Conservation (phyloP, 169 alveolate species). For the Cryptosporidium xiaoi region DNA sequence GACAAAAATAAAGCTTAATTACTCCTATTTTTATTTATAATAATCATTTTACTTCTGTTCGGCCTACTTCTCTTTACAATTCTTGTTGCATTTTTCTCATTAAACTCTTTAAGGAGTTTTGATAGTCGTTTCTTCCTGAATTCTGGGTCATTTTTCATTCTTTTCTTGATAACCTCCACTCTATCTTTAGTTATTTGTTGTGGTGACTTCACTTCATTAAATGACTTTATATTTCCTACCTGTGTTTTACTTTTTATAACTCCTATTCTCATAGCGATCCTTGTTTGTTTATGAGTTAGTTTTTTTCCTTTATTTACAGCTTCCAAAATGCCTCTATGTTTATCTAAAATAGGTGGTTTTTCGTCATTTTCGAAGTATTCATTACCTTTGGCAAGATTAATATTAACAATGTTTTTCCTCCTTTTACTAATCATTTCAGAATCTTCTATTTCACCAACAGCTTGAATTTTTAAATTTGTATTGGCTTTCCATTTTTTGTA, state of each 20-base stretch:
- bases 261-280: conserved; percentile 47
- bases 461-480: conserved; percentile 77
- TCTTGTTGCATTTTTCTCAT: conserved; percentile 33
- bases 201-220: conserved; percentile 31
- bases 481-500: conserved; percentile 79
- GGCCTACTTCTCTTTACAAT: conserved; percentile 45
- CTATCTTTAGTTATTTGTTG: conserved; percentile 46
- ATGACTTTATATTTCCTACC: too few relatives aligned
- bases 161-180: not conserved
- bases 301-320: conserved; percentile 74
- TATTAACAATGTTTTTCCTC: not conserved
- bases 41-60: conserved; percentile 36
- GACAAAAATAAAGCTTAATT: not conserved
- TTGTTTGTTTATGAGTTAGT: conserved; percentile 77
- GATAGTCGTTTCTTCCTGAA: conserved; percentile 23
- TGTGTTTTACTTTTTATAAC: not conserved
- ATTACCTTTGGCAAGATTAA: not conserved
- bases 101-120: conserved; percentile 14
- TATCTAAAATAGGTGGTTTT: conserved; percentile 2
- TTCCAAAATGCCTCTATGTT: conserved; percentile 77
- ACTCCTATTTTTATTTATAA: not conserved
- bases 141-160: conserved; percentile 53
- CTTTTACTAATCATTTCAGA: not conserved
- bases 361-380: not conserved
- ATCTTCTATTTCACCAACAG: conserved; percentile 81